These are phyloP conservation scores for Agastache rugosa DNA, from an alignment of 257 asterid genomes.

Conservation along the genomic window DNA sequence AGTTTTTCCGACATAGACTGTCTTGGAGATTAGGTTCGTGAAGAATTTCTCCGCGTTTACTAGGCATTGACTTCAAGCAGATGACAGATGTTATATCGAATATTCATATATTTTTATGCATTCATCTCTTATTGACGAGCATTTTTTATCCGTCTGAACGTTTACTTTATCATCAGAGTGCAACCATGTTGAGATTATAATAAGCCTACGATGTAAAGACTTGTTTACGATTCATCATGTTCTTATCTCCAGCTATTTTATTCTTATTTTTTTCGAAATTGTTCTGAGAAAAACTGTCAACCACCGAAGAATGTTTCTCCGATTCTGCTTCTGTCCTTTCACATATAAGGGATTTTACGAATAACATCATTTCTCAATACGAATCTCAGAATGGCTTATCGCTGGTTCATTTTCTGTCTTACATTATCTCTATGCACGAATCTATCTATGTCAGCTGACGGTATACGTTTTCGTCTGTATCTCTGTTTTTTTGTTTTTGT, in stretches of 20 bases:
- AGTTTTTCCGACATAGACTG: background rate
- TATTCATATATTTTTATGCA: too few relatives aligned
- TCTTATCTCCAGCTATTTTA: background rate
- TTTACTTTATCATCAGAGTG: too few relatives aligned
- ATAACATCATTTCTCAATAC: background rate
- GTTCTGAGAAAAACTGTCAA: background rate
- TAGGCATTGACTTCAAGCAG: background rate
- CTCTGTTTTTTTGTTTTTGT: too few relatives aligned
- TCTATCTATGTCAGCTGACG: constrained; percentile 13
- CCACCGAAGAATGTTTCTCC: constrained; percentile 1
- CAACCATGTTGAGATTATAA: background rate
- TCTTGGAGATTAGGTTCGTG: background rate
- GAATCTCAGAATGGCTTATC: background rate
- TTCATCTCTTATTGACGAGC: background rate
- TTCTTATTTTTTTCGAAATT: background rate
- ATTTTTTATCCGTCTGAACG: too few relatives aligned
- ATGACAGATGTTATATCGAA: background rate
- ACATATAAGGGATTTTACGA: background rate
- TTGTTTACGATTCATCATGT: background rate
- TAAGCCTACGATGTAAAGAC: background rate
- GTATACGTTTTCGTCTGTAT: background rate
- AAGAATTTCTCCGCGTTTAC: background rate
- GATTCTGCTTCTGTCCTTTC: background rate
- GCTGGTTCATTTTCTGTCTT: background rate
- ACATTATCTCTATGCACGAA: background rate